phyloP scores from a whole-genome alignment of 1,139 yeast genomes.

The Nakaseomyces uthaithaninus region DNA sequence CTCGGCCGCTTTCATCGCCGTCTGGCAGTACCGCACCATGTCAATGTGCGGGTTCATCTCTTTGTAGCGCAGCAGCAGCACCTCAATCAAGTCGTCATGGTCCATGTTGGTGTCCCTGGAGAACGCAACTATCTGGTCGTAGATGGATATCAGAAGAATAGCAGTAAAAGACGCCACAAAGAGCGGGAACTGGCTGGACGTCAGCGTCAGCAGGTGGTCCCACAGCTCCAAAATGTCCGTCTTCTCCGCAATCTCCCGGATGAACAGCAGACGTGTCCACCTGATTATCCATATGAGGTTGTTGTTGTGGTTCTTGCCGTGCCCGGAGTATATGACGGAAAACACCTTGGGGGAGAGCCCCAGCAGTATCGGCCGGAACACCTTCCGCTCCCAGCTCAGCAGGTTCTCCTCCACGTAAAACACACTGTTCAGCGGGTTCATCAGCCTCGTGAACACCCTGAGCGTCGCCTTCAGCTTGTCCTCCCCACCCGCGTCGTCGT shows the following conservation, averaged over 20 bases:
- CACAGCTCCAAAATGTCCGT: slow-evolving; percentile 40
- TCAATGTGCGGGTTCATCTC: slow-evolving; percentile 16
- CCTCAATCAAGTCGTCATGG: slow-evolving; percentile 50
- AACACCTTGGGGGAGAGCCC: slow-evolving; percentile 35
- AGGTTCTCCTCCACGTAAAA: slow-evolving; percentile 32
- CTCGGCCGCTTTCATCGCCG: slow-evolving; percentile 23
- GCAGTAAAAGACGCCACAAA: slow-evolving; percentile 47
- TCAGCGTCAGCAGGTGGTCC: slow-evolving; percentile 44
- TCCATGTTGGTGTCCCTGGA: slow-evolving; percentile 1
- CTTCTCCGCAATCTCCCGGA: slow-evolving; percentile 51
- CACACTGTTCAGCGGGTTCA: slow-evolving; percentile 26
- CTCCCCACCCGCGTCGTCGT: slow-evolving; percentile 10
- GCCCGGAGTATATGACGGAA: slow-evolving; percentile 19
- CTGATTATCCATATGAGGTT: slow-evolving; percentile 62
- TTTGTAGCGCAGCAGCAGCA: slow-evolving; percentile 51
- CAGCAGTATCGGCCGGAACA: slow-evolving; percentile 43
- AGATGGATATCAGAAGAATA: slow-evolving; percentile 44
- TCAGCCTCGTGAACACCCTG: slow-evolving; percentile 29
- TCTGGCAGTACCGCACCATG: slow-evolving; percentile 21
- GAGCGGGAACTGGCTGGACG: slow-evolving; percentile 20
- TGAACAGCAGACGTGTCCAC: slow-evolving; percentile 49
- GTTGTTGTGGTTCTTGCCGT: slow-evolving; percentile 27
- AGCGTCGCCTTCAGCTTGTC: slow-evolving; percentile 24
- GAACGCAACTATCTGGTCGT: slow-evolving; percentile 34
- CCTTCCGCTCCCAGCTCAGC: slow-evolving; percentile 31